These are phyloP conservation scores for Sinapis alba DNA, from an alignment of 441 rosid species.

Conservation along the genomic window DNA sequence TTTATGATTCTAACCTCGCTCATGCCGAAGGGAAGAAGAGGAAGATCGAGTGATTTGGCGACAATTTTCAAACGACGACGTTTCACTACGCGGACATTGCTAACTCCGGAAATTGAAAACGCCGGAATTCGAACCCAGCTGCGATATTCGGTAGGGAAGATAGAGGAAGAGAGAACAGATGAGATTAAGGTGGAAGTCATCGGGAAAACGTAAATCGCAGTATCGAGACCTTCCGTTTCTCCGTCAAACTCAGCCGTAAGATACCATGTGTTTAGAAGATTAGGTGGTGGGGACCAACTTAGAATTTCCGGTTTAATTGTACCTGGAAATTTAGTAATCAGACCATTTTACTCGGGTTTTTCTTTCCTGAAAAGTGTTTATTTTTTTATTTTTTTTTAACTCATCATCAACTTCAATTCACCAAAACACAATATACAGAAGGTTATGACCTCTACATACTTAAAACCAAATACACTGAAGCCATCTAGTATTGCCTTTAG, in stretches of 20 bases:
- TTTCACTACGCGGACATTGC: constrained; percentile 1
- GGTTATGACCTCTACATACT: background rate
- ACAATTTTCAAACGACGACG: constrained; percentile 6
- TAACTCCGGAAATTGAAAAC: background rate
- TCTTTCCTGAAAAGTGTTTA: no score
- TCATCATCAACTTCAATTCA: background rate
- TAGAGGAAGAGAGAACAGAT: constrained; percentile 11
- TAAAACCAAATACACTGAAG: background rate
- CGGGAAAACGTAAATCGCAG: background rate
- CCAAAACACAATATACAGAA: background rate
- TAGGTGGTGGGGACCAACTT: background rate
- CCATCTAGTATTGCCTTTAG: background rate
- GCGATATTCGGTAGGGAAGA: background rate
- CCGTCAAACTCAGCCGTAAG: constrained; percentile 31
- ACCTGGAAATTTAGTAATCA: no score
- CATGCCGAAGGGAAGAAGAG: constrained; percentile 41
- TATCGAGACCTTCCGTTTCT: background rate
- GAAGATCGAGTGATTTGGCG: constrained; percentile 33
- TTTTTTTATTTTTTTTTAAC: background rate
- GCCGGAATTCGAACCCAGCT: constrained; percentile 19
- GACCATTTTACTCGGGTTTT: no score
- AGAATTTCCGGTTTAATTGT: background rate
- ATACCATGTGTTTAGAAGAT: constrained; percentile 15
- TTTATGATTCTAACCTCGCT: constrained; percentile 25
- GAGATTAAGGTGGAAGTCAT: constrained; percentile 20